Base-by-base conservation (phyloP, 139 green algal species). In the Auxenochlorella pyrenoidosa region DNA sequence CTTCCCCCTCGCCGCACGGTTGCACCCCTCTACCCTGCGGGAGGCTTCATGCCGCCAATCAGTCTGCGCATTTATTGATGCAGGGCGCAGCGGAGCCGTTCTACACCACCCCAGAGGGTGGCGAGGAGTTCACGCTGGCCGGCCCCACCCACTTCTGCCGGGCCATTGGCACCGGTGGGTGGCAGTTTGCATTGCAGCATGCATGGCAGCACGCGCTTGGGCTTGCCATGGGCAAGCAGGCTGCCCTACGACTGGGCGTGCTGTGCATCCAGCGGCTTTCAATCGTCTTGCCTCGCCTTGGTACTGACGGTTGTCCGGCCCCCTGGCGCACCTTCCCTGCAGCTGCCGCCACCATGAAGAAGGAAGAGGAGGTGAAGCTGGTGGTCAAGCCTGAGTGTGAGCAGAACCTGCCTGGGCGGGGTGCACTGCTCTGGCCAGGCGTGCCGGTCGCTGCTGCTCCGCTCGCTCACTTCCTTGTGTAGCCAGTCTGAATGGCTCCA, bases 311-410 rank as follows among this genome's bases (percentile, higher is more conserved):
- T n/a, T n/a, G n/a, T n/a, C n/a, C n/a, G n/a, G n/a, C n/a, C n/a
- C n/a, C 16, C n/a, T 13, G 91, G 6, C 71, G 89, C 38, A 80
- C 91, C 13, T 93, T 93, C 87, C 72, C 78, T 22, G 68, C 89
- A 15, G 95, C 94, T 12, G 82, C 97, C 10, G 94, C 89, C 78
- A 95, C 89, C 1, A 98, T 98, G 96, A 97, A 97, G 91, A 89
- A 93, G 59, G 93, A 90, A 21, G 96, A 98, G 91, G 51, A 40
- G 93, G 91, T 77, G 1, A 34, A 73, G 5, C 89, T 98, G 59
- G 79, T 90, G 84, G 86, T 98, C 15, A 87, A 88, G 54, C 90
- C 94, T 16, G 86, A 94, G 71, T 98, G 59, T 83, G 34, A 73
- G 71, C 71, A 18, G 51, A 0, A 0, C 54, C 54, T 24, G 13